Base-by-base conservation (phyloP, 257 asterid species). In the Thymus mandschuricus region DNA sequence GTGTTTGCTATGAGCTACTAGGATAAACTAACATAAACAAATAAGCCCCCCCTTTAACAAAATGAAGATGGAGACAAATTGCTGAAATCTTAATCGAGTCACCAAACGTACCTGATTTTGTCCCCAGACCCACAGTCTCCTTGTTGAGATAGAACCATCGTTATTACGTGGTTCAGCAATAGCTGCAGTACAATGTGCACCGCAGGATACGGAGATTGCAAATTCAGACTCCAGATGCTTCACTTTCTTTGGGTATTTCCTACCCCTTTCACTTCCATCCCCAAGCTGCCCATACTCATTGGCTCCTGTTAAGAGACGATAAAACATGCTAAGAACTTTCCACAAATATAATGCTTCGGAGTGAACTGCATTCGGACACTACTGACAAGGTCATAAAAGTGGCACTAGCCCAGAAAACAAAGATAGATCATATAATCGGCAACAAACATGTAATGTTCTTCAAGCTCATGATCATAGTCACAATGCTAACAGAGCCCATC, bases 121-220 rank as follows among this genome's bases (percentile, higher is more conserved):
- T 66, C 99, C 99, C 99, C 98, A 92, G 67, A 95, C 87, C 99
- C 99, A 89, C 40, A 92, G 87, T 81, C 98, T 87, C 84, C 89
- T 80, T 15, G 75, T 76, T 12, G 98, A 84, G 74, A 72, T 9
- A 60, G 95, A 86, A 74, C 92, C 98, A 87, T 89, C 97, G 30
- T 88, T 88, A 76, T 89, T 86, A 55, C 91, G 94, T 1, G 96
- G 94, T 74, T 85, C 95, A 49, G 98, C 95, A 71, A 94, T 87
- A 45, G 96, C 98, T 28, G 89, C 97, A 68, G 97, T 91, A 75
- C 97, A 94, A 79, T 86, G 97, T 59, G 96, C 96, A 62, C 99
- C 99, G 81, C 99, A 91, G 35, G 98, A 86, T 74, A 87, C 95
- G 43, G 94, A 84, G 64, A 89, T 70, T 72, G 92, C 98, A 68